Evolutionary conservation across 1,284 basidiomycete species (phyloP), one percentile per base, ranked within the genome.

Genomic region (Heimioporus retisporus): DNA sequence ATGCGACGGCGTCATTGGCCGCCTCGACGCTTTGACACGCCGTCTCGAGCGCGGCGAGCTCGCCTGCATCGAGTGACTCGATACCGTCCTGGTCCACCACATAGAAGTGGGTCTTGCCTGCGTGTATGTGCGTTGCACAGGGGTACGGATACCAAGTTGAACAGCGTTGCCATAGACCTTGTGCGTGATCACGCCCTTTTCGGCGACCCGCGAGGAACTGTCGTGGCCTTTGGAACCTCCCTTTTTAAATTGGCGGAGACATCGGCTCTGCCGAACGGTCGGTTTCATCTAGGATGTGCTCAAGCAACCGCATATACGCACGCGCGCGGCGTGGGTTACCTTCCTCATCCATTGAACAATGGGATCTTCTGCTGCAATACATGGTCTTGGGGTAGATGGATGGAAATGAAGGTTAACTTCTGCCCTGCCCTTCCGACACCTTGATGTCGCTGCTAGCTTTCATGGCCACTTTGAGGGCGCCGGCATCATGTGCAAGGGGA

Each of bases 211-310:
- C 82, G 18, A 96, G 85, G 58, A 96, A 92, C 81, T 96, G 91
- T 90, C 13, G 90, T 85, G 0, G 93, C 81, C 78, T 96, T 96
- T 13, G 93, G 89, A 2, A 97, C 90, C 16, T 90, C 89, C 62
- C 93, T 92, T 78, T 96, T 96, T 53, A 97, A 83, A 78, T 97
- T 97, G 21, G 94, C 93, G 19, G 93, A 86, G 4, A 97, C 91
- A 76, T 96, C 95, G 48, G 95, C 95, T 70, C 89, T 90, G n/a
- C 91, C 91, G 71, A 88, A 93, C 4, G 87, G 92, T 50, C 90
- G 84, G 75, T n/a, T 92, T 94, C 90, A 90, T 93, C 91, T 93
- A 67, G 60, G 40, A 4, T 6, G 16, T 14, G 51, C 56, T 57
- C 44, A 19, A 11, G 46, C 21, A 2, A 48, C 21, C 46, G 46